Percentiles rank a stretch among this genome's conserved stretches.
phyloP scores from a whole-genome alignment of 2,329 filamentous ascomycete species.

The Fusarium heterosporum region DNA sequence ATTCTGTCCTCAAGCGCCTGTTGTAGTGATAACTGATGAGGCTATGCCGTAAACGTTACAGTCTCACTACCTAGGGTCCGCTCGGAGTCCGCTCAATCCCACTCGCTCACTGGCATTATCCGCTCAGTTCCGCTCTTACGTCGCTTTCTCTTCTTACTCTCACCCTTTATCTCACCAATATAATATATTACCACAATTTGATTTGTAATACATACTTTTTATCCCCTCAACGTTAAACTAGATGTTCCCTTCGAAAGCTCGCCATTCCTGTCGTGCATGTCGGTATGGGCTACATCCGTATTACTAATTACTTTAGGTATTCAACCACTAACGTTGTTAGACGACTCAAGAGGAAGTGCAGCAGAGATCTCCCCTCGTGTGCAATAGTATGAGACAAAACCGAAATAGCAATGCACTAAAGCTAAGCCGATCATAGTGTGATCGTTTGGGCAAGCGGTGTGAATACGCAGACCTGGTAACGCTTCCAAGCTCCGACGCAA shows the following conservation, averaged over 20 bases:
- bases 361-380: constrained; percentile 8
- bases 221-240: background rate
- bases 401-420: background rate
- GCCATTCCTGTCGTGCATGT: constrained; percentile 6
- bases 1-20: background rate
- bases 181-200: background rate
- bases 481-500: background rate
- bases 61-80: constrained; percentile 10
- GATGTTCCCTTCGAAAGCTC: background rate
- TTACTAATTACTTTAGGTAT: background rate
- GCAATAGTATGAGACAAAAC: background rate
- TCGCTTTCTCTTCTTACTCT: background rate
- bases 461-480: constrained; percentile 6
- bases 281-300: background rate
- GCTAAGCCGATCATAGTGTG: constrained; percentile 2
- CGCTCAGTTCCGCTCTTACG: background rate
- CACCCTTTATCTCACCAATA: background rate
- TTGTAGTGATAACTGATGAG: background rate
- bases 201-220: background rate
- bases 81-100: background rate
- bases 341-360: constrained; percentile 14
- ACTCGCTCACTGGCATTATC: background rate
- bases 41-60: background rate
- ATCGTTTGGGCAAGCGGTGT: constrained; percentile 4
- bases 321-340: background rate